Base-by-base conservation (phyloP, 2,329 filamentous ascomycete species). In the Ophiostoma piceae region DNA sequence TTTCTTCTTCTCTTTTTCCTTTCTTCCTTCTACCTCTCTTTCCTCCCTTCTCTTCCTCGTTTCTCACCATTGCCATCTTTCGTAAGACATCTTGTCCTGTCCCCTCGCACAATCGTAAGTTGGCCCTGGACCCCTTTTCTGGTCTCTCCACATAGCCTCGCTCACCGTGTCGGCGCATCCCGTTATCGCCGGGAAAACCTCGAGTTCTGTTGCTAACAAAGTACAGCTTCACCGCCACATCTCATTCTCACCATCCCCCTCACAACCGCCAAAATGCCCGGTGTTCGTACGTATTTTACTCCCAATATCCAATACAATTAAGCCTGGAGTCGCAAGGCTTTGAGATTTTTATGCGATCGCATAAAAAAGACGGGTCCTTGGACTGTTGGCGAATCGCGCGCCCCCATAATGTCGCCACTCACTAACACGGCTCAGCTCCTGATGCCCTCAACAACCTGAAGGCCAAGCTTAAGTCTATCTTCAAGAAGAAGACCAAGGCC, bases 361-460 rank as follows among this genome's bases (percentile, higher is more conserved):
- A 37, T 35, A 29, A 67, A 39, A 39, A 65, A n/a, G 35, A 65
- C 32, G 19, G 62, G 32, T n/a, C 19, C 32, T 7, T 11, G 22
- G 19, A 22, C 8, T 35, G 62, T 35, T 22, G 16, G 19, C 35
- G 62, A 39, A 19, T 22, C 32, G 60, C 32, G 60, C 32, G 32
- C n/a, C 60, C 29, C 32, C 57, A 26, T 39, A 39, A 65, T 39
- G 62, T 65, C 62, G 62, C 62, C 62, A 67, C 41, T 35, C 54
- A 66, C 68, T 70, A 67, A 72, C 68, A 41, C 39, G 6, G 1
- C 54, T 22, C 73, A 86, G 84, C 84, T 69, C 77, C 80, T 67
- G 79, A 81, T 73, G 82, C 84, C 43, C 78, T 87, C 72, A 82
- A 83, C 76, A 85, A 85, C 79, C 74, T 87, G 74, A 85, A 84